phyloP scores from a whole-genome alignment of 2,329 filamentous ascomycete genomes.

The Rasamsonia emersonii region DNA sequence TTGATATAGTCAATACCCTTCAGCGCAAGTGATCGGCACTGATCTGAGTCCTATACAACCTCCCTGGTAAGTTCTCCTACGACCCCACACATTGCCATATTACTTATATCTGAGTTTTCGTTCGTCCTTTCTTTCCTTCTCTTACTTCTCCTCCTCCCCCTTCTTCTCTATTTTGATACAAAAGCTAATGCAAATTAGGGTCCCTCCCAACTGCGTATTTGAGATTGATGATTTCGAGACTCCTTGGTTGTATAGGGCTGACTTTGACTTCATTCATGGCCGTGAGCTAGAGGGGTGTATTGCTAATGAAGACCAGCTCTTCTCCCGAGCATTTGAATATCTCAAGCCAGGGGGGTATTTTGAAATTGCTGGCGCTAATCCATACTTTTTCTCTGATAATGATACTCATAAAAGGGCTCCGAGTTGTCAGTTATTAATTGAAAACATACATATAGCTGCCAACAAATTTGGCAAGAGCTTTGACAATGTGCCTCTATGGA shows the following conservation, averaged over 20 bases:
- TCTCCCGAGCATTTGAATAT: background rate
- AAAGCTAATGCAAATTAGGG: no score
- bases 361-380: background rate
- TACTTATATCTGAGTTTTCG: no score
- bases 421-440: no score
- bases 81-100: no score
- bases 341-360: background rate
- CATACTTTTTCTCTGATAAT: background rate
- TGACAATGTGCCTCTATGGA: background rate
- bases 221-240: constrained; percentile 1
- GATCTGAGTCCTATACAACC: constrained; percentile 1
- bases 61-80: background rate
- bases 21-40: background rate
- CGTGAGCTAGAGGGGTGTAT: constrained; percentile 7
- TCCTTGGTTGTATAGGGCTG: background rate
- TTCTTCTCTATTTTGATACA: no score
- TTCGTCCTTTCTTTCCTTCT: no score
- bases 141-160: no score
- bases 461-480: background rate
- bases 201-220: background rate
- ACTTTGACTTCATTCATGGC: constrained; percentile 11
- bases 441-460: background rate
- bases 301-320: background rate
- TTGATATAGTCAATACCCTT: no score
- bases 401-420: background rate